A percentile compares a stretch with the other conserved stretches of the same genome.
These are phyloP conservation scores for Mercurialis annua DNA, from an alignment of 345 rosid species.

Conservation along the genomic window DNA sequence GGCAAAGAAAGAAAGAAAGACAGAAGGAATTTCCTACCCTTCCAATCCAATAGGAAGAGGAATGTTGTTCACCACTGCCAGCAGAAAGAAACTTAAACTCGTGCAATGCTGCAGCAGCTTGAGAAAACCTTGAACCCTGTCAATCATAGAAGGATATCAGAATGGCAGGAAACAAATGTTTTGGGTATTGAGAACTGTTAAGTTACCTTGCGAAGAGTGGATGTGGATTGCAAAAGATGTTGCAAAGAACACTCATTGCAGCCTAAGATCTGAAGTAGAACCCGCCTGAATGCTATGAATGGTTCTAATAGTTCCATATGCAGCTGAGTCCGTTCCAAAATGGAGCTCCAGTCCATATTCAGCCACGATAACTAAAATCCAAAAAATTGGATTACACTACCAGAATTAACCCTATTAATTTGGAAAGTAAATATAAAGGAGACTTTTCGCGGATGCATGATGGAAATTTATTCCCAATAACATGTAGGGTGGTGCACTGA, in stretches of 20 bases:
- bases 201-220: conserved; percentile 87
- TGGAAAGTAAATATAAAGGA: background rate
- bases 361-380: conserved; percentile 65
- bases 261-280: conserved; percentile 73
- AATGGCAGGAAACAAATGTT: background rate
- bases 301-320: conserved; percentile 96
- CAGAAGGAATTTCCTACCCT: conserved; percentile 48
- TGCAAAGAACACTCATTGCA: conserved; percentile 53
- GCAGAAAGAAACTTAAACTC: conserved; percentile 71
- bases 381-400: conserved; percentile 22
- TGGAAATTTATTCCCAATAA: background rate
- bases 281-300: conserved; percentile 81
- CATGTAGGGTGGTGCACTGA: background rate
- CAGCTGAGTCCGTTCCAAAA: conserved; percentile 62
- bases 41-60: conserved; percentile 73
- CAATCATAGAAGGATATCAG: conserved; percentile 21
- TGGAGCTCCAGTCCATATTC: conserved; percentile 68
- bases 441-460: background rate
- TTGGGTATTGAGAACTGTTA: background rate
- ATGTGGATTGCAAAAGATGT: conserved; percentile 88
- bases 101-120: conserved; percentile 78
- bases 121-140: conserved; percentile 84
- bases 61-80: conserved; percentile 40
- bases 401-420: conserved; percentile 2
- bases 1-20: background rate